phyloP scores from a whole-genome alignment of 176 grass and related monocot genomes.

The Zizania latifolia region DNA sequence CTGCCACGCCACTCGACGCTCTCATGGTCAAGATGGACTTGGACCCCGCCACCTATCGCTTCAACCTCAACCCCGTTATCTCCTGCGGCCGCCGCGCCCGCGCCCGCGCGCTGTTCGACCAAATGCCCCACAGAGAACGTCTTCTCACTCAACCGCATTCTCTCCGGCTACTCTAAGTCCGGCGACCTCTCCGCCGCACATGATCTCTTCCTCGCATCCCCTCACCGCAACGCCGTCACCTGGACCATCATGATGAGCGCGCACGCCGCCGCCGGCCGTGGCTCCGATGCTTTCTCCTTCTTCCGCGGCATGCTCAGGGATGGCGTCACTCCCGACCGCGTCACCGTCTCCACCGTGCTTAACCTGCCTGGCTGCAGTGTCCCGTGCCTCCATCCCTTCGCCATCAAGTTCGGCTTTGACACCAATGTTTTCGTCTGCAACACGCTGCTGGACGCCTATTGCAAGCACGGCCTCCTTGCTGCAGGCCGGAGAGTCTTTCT shows the following conservation, averaged over 20 bases:
- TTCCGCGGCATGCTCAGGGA: constrained; percentile 57
- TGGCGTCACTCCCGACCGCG: constrained; percentile 40
- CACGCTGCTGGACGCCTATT: constrained; percentile 77
- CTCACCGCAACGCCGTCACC: constrained; percentile 31
- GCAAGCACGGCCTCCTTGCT: constrained; percentile 55
- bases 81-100: constrained; percentile 17
- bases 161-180: constrained; percentile 41
- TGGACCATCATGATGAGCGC: constrained; percentile 77
- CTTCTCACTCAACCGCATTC: constrained; percentile 52
- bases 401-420: constrained; percentile 45
- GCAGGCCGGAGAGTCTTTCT: constrained; percentile 38
- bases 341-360: constrained; percentile 40
- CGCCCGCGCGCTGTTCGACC: constrained; percentile 53
- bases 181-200: constrained; percentile 33
- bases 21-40: constrained; percentile 47
- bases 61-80: constrained; percentile 20
- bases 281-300: constrained; percentile 31
- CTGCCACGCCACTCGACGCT: constrained; percentile 27
- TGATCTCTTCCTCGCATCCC: constrained; percentile 32
- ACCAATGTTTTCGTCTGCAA: constrained; percentile 43
- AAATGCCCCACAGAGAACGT: constrained; percentile 44
- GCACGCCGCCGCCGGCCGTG: constrained; percentile 11
- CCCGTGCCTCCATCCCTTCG: constrained; percentile 36
- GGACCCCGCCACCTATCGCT: constrained; percentile 22
- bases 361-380: constrained; percentile 30